Base-by-base conservation (phyloP, 2,329 filamentous ascomycete genomes). In the Clonostachys chloroleuca region DNA sequence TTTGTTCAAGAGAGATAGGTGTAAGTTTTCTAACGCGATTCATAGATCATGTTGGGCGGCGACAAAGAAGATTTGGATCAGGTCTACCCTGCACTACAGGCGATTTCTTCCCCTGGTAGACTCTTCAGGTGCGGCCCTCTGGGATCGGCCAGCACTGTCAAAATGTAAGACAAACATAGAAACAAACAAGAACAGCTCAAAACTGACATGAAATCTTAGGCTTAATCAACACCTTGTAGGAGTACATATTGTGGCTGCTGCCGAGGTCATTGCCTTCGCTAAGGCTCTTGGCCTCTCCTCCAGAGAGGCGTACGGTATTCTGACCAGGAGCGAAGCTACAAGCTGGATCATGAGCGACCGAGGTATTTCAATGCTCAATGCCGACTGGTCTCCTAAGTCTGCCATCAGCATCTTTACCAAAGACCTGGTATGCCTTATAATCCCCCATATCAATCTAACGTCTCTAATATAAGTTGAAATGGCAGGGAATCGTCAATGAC, bases 111-210 rank as follows among this genome's bases (percentile, higher is more conserved):
- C 47, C 65, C 69, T 4, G 53, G 57, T 12, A 87, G 87, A 59
- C 68, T 91, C 6, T 84, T 83, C 16, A 78, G 84, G 7, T 68
- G 70, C 3, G 81, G 81, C 9, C 80, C 80, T 1, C 62, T 85
- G 43, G 82, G 83, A 1, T 78, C 78, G 0, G 82, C 81, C 4
- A 84, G 81, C 56, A 84, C 83, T 56, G 79, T 84, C 69, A 86
- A 86, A 62, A 85, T 85, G 76, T 75, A 79, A 46, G 81, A 84
- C 61, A 82, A 30, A 30, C 9, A 30, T 30, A 30, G 9, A 10
- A 30, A 30, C 24, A 30, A 10, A 30, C 2, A 10, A 10, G 9
- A 30, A 30, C 24, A 30, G 3, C 10, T 30, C 24, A 30, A 86
- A 62, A 3, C 9, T 30, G 24, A 30, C 24, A 9, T 30, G 81